A percentile compares a stretch with the other conserved stretches of the same genome.
Conservation (phyloP, 495 filamentous ascomycete genomes). For the Penicillium diatomitis region DNA sequence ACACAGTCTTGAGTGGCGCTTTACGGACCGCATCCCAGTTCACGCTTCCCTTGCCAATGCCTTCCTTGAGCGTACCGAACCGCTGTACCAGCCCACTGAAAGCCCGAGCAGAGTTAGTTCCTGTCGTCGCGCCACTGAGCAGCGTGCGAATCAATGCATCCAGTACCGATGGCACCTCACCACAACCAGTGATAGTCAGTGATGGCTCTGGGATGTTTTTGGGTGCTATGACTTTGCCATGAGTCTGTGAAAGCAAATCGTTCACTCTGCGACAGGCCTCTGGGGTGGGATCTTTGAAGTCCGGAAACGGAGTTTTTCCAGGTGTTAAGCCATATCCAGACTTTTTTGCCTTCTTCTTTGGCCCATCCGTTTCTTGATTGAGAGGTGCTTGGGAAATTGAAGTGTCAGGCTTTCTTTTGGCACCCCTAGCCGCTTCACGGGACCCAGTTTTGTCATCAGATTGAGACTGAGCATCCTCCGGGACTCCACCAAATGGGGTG, state of each 20-base stretch:
- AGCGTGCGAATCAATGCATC: slow-evolving; percentile 80
- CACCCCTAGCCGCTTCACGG: slow-evolving; percentile 3
- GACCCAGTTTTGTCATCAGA: slow-evolving; percentile 6
- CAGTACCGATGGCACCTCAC: slow-evolving; percentile 85
- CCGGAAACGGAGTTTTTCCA: slow-evolving; percentile 56
- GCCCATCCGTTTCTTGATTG: slow-evolving; percentile 1
- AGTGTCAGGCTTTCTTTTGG: slow-evolving; percentile 15
- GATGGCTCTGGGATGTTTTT: slow-evolving; percentile 64
- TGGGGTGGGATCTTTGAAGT: slow-evolving; percentile 56
- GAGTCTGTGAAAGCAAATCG: slow-evolving; percentile 52
- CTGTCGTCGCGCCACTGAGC: slow-evolving; percentile 67
- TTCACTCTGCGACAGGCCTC: slow-evolving; percentile 71
- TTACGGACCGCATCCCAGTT: slow-evolving; percentile 77
- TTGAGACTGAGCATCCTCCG: slow-evolving; percentile 4
- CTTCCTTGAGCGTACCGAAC: slow-evolving; percentile 56
- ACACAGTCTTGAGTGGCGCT: slow-evolving; percentile 53
- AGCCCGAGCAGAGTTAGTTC: slow-evolving; percentile 55
- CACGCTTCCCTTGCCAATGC: slow-evolving; percentile 66
- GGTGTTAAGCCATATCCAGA: slow-evolving; percentile 33
- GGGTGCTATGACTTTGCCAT: slow-evolving; percentile 59
- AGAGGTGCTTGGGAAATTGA: neutral
- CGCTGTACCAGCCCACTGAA: slow-evolving; percentile 59
- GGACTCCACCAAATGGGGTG: neutral
- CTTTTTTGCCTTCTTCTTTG: slow-evolving; percentile 13
- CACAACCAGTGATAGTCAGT: slow-evolving; percentile 76